These are phyloP conservation scores for Eragrostis tef DNA, from an alignment of 202 grass and related monocot species.

Conservation along the genomic window DNA sequence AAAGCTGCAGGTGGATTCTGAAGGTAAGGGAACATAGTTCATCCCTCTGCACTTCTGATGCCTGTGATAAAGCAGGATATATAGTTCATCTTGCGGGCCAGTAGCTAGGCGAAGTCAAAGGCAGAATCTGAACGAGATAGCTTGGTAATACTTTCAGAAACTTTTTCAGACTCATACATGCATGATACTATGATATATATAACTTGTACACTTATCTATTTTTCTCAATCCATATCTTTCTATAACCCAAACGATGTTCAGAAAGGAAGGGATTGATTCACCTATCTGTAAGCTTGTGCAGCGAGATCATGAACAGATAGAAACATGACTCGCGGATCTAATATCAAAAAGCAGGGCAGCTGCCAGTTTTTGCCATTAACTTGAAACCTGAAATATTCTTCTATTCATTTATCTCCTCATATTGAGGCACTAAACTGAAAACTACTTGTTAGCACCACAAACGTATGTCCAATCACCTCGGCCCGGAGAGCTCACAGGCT, in stretches of 20 bases:
- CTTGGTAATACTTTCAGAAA: not conserved
- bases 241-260: not conserved
- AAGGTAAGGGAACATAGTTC: not conserved
- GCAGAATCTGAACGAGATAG: not conserved
- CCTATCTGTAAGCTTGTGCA: not conserved
- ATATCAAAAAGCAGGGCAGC: not conserved
- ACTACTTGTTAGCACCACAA: slow-evolving; percentile 15
- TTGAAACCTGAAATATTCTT: slow-evolving; percentile 28
- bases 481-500: slow-evolving; percentile 75
- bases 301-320: not conserved
- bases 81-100: slow-evolving; percentile 10
- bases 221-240: not conserved
- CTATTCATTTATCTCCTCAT: slow-evolving; percentile 8
- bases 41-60: not conserved
- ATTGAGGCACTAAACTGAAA: slow-evolving; percentile 13
- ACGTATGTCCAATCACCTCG: slow-evolving; percentile 50
- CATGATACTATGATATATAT: not conserved
- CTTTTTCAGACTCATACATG: not conserved
- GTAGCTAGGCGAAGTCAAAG: slow-evolving; percentile 31
- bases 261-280: not conserved
- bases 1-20: not conserved
- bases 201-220: not conserved
- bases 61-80: slow-evolving; percentile 9
- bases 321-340: not conserved
- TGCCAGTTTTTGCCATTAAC: not conserved